phyloP scores from a whole-genome alignment of 1,284 basidiomycete genomes.

The Trichosporon sp. region DNA sequence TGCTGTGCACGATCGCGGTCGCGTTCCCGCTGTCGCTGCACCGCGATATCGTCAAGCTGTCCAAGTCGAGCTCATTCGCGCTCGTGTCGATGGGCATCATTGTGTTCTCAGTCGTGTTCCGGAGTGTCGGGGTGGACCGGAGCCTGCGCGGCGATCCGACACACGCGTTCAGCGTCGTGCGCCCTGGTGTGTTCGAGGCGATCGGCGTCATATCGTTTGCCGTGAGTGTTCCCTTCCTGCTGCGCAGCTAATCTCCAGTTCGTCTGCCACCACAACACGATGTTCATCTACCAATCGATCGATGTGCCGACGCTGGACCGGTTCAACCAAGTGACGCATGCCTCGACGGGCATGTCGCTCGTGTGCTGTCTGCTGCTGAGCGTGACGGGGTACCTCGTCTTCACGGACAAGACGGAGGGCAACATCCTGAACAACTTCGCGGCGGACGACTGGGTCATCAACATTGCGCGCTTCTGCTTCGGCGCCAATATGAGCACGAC shows the following conservation, averaged over 20 bases:
- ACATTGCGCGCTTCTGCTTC: slow-evolving; percentile 90
- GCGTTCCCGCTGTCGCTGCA: slow-evolving; percentile 94
- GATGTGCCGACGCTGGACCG: slow-evolving; percentile 80
- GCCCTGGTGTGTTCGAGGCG: slow-evolving; percentile 77
- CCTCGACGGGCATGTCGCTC: slow-evolving; percentile 76
- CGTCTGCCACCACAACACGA: slow-evolving; percentile 88
- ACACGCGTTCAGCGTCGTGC: slow-evolving; percentile 66
- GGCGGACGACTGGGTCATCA: slow-evolving; percentile 72
- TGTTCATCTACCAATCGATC: slow-evolving; percentile 91
- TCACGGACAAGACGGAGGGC: slow-evolving; percentile 89
- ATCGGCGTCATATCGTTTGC: slow-evolving; percentile 95
- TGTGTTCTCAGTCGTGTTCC: slow-evolving; percentile 76
- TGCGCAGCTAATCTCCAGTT: slow-evolving; percentile 28
- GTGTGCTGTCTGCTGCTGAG: slow-evolving; percentile 77
- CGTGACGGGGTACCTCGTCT: slow-evolving; percentile 85
- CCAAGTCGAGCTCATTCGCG: slow-evolving; percentile 84
- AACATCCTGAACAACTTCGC: slow-evolving; percentile 93
- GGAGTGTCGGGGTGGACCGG: slow-evolving; percentile 74
- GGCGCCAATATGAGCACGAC: slow-evolving; percentile 99
- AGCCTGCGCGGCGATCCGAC: slow-evolving; percentile 64
- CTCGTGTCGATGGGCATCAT: slow-evolving; percentile 92
- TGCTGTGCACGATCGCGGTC: slow-evolving; percentile 75
- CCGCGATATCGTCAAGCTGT: slow-evolving; percentile 94
- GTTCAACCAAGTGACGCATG: slow-evolving; percentile 88
- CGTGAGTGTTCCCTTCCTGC: slow-evolving; percentile 27